Percentiles rank a stretch among this genome's conserved stretches.
phyloP scores from a whole-genome alignment of 768 basidiomycete genomes.

The Kwoniella europaea region DNA sequence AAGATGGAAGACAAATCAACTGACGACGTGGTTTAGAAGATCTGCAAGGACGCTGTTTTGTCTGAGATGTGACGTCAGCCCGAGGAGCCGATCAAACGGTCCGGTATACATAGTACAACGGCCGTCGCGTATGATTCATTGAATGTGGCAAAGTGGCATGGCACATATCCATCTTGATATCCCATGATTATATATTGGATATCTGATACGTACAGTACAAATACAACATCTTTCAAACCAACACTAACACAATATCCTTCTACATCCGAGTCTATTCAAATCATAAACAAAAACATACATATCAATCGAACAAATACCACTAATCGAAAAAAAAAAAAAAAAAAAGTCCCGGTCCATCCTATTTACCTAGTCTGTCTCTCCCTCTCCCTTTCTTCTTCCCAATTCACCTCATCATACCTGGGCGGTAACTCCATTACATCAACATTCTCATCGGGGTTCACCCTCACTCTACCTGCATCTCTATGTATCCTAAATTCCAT shows the following conservation, averaged over 20 bases:
- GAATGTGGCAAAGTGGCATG: background rate
- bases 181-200: background rate
- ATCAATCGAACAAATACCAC: too few species aligned
- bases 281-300: too few species aligned
- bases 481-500: constrained; percentile 47
- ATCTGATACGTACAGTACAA: background rate
- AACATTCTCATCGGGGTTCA: background rate
- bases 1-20: background rate
- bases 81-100: background rate
- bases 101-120: background rate
- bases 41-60: background rate
- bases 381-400: constrained; percentile 34
- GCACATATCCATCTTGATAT: background rate
- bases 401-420: constrained; percentile 51
- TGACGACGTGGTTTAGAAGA: background rate
- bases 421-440: constrained; percentile 47
- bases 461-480: constrained; percentile 42
- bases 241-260: too few species aligned
- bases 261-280: too few species aligned
- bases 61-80: constrained; percentile 7
- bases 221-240: background rate
- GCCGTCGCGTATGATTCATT: background rate
- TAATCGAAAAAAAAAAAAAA: background rate
- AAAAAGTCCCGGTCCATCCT: background rate
- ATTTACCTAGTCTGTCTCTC: constrained; percentile 16